These are phyloP conservation scores for Phtheirospermum japonicum DNA, from an alignment of 257 asterid genomes.

Conservation along the genomic window DNA sequence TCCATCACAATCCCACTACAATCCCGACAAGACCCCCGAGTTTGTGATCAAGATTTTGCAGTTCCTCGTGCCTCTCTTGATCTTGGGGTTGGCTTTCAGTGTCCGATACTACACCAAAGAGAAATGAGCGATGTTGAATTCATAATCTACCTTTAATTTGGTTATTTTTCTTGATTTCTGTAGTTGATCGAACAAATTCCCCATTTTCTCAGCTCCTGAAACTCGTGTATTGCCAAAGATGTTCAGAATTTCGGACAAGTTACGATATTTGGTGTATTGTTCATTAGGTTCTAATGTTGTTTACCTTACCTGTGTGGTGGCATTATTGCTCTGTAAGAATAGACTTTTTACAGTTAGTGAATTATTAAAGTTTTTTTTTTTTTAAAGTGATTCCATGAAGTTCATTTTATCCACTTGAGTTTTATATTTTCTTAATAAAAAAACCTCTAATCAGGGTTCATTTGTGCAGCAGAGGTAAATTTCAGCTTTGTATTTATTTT, in stretches of 20 bases:
- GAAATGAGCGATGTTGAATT: constrained; percentile 32
- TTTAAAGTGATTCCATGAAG: too few species aligned
- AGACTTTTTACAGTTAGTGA: neutral
- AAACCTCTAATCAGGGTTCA: too few species aligned
- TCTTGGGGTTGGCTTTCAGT: constrained; percentile 69
- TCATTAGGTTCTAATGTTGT: neutral
- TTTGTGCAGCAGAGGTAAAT: too few species aligned
- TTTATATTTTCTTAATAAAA: neutral
- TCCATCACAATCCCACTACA: constrained; percentile 45
- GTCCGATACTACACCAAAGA: constrained; percentile 73
- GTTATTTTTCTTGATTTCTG: constrained; percentile 5
- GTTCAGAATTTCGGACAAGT: neutral
- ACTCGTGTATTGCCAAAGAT: neutral
- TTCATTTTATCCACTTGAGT: too few species aligned
- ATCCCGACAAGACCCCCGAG: constrained; percentile 66
- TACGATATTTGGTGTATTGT: neutral
- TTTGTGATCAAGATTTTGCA: constrained; percentile 73
- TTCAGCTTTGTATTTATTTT: too few species aligned
- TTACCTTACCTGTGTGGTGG: neutral
- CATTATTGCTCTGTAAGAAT: neutral
- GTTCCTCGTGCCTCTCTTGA: constrained; percentile 77
- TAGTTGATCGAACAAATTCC: constrained; percentile 21
- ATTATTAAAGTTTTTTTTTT: too few species aligned
- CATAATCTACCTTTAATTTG: neutral
- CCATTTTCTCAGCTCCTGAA: neutral